Base-by-base conservation (phyloP, 495 filamentous ascomycete genomes). In the Penicillium lagena region DNA sequence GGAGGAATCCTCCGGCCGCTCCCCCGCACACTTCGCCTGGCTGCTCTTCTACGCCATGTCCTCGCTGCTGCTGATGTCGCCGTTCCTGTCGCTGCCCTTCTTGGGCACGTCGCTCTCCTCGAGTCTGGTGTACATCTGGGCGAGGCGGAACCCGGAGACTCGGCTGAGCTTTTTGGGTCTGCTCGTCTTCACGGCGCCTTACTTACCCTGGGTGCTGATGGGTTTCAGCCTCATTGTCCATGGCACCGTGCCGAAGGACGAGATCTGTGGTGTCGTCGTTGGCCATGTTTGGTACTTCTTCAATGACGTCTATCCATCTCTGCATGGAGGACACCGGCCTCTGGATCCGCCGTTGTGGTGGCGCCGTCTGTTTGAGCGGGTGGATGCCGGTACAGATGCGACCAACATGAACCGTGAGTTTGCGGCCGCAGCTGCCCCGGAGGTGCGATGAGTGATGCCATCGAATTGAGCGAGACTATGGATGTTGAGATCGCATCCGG, bases 281-380 rank as follows among this genome's bases (percentile, higher is more conserved):
- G 93, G 93, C 3, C 93, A 98, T 67, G 77, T 97, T 29, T 98
- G 90, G 86, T 98, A 97, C 62, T 98, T 95, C 71, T 97, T 97
- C 70, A 86, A 81, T 39, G 93, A 98, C 57, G 89, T 98, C 12
- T 98, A 96, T 62, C 93, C 93, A 7, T 83, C 88, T 27, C 76
- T 96, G 37, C 86, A 96, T 62, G 80, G 82, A 49, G 90, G 89
- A 27, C 83, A 85, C 36, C 77, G 87, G 37, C 93, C 93, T 7
- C 70, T 98, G 39, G 94, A 97, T 59, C 90, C 94, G 36, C 93
- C 93, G 1, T 68, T 69, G 59, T 95, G 88, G 83, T 98, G 94
- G 94, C 75, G 86, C 15, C 77, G 90, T 10, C 53, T 98, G 15
- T 96, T 95, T 64, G 90, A 84, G 39, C 53, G 68, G 7, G 56